Base-by-base conservation (phyloP, 345 rosid species). In the Psidium friedrichsthalianum region DNA sequence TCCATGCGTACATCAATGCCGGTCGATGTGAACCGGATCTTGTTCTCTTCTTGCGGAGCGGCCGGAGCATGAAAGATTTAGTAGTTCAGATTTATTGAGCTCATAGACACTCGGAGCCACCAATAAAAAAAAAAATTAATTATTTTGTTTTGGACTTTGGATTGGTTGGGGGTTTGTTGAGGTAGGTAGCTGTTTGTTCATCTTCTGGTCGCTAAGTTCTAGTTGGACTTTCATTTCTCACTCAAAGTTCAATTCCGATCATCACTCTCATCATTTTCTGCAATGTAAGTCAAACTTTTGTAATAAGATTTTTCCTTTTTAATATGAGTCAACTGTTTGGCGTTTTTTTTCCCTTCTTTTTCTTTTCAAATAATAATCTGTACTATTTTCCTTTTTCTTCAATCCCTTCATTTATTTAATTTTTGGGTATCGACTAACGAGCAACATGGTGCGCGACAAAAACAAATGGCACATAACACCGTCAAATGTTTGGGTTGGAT, bases 51-150 rank as follows among this genome's bases (percentile, higher is more conserved):
- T 9, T 1, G 5, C 1, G 13, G 47, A 69, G 47, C 2, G 0
- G 6, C 9, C 13, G 13, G 25, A 18, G 9, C 0, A 9, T 2
- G 0, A 0, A 6, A 6, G 14, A 69, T 8, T 29, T 3, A 29
- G 42, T 20, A 29, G 44, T 64, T 1, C 24, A 64, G 44, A 64
- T 32, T 29, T 32, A 7, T 4, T 64, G 11, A 20, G 22, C 6
- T 29, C 40, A 2, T 7, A 1, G 2, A 2, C 42, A 16, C 11
- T 16, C 0, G 11, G 6, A 16, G 76, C 24, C 22, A 16, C 11
- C 1, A 6, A 44, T 44, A 44, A 44, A 44, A 44, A 44, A 42
- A 42, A 42, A 42, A 44, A 44, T 5, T 5, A 44, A 44, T 44
- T 44, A 8, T 44, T 15, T 7, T 16, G 8, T 29, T 4, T 0